A percentile compares a stretch with the other conserved stretches of the same genome.
Evolutionary conservation across 306 rosid genomes (phyloP).

Genomic region (Quercus alba): DNA sequence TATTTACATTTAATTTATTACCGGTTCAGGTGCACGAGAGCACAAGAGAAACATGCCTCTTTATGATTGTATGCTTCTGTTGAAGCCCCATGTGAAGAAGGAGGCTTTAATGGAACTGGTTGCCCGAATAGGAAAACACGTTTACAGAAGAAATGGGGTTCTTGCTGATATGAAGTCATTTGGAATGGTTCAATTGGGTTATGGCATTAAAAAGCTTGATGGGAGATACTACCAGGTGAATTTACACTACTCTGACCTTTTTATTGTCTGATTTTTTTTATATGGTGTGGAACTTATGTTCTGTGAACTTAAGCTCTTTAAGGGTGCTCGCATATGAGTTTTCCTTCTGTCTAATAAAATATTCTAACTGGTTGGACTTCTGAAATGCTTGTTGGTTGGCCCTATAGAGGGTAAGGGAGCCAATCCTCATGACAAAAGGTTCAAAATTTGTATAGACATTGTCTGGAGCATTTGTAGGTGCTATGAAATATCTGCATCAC

Average conservation of each 20-base stretch:
- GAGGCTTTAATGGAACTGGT: conserved; percentile 61
- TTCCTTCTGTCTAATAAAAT: no score
- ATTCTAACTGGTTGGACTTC: background rate
- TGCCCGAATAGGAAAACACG: conserved; percentile 73
- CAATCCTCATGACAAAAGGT: background rate
- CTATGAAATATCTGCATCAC: background rate
- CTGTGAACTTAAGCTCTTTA: no score
- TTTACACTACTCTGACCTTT: background rate
- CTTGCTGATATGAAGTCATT: conserved; percentile 51
- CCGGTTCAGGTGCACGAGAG: background rate
- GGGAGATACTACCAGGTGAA: conserved; percentile 79
- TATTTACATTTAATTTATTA: background rate
- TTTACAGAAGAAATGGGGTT: conserved; percentile 72
- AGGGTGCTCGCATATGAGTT: no score
- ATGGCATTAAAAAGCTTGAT: conserved; percentile 86
- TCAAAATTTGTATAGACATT: background rate
- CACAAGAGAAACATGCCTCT: conserved; percentile 60
- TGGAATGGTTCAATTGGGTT: conserved; percentile 75
- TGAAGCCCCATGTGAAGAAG: conserved; percentile 57
- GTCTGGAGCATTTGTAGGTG: background rate
- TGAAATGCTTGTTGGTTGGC: background rate
- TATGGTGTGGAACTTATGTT: background rate
- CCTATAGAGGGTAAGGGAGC: no score
- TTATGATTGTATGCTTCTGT: conserved; percentile 75
- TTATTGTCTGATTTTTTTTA: background rate